These are phyloP conservation scores for Pulveroboletus ravenelii DNA, from an alignment of 768 basidiomycete species.

Conservation along the genomic window DNA sequence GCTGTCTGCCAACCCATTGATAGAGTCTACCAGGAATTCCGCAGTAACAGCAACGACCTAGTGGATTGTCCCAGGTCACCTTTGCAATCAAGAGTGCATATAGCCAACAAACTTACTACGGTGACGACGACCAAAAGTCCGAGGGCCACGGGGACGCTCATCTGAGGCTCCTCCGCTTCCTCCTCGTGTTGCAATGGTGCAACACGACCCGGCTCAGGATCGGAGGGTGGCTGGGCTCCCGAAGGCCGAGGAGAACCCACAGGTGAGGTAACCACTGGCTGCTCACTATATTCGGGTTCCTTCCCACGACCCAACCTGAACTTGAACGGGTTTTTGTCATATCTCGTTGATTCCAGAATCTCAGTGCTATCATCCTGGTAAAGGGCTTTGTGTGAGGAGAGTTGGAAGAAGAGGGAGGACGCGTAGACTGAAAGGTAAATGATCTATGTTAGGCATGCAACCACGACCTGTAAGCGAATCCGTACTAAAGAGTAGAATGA, in stretches of 20 bases:
- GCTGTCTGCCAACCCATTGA: constrained; percentile 59
- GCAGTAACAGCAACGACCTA: constrained; percentile 56
- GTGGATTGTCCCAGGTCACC: background rate
- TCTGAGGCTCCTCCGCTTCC: constrained; percentile 41
- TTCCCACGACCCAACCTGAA: constrained; percentile 18
- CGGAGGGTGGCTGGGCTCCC: background rate
- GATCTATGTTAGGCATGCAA: background rate
- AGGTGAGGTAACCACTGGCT: constrained; percentile 4
- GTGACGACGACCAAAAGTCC: constrained; percentile 54
- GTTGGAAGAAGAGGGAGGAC: constrained; percentile 74
- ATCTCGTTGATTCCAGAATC: constrained; percentile 37
- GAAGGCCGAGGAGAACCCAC: constrained; percentile 7
- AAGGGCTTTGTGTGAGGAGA: constrained; percentile 71
- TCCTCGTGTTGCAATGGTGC: constrained; percentile 6
- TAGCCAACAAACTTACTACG: constrained; percentile 41
- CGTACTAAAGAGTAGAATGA: constrained; percentile 74
- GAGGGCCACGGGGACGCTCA: constrained; percentile 54
- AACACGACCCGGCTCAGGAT: constrained; percentile 9
- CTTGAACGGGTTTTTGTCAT: constrained; percentile 39
- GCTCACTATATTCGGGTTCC: constrained; percentile 3
- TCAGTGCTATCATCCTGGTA: constrained; percentile 46
- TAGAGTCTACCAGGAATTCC: constrained; percentile 74
- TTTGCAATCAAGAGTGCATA: background rate
- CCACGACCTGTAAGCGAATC: background rate
- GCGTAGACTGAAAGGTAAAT: constrained; percentile 51